Conservation (phyloP, 495 filamentous ascomycete genomes). For the Staphylotrichum longicolle region DNA sequence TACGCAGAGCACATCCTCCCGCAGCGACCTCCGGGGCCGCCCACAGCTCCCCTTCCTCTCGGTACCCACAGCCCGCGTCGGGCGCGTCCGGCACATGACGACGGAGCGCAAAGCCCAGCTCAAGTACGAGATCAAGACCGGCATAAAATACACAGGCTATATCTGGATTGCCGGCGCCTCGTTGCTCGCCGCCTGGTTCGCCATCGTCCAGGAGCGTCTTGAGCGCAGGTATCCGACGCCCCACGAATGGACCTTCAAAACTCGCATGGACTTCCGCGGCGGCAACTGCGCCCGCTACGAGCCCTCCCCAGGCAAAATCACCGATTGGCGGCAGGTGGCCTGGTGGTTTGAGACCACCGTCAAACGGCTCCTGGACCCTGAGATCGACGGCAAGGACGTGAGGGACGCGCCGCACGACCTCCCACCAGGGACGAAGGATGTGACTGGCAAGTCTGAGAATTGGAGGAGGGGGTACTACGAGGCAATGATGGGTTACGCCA, state of each 20-base stretch:
- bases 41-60: slow-evolving; percentile 79
- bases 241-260: slow-evolving; percentile 66
- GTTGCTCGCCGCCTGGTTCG: slow-evolving; percentile 53
- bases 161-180: slow-evolving; percentile 56
- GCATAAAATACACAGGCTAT: slow-evolving; percentile 56
- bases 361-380: slow-evolving; percentile 59
- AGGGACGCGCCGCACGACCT: slow-evolving; percentile 36
- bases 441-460: slow-evolving; percentile 68
- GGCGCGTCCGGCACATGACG: slow-evolving; percentile 68
- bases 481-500: slow-evolving; percentile 69
- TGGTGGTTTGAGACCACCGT: slow-evolving; percentile 55
- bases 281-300: slow-evolving; percentile 57
- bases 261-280: slow-evolving; percentile 58
- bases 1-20: slow-evolving; percentile 27
- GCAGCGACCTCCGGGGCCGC: slow-evolving; percentile 39
- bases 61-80: slow-evolving; percentile 41
- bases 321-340: slow-evolving; percentile 65
- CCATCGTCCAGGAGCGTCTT: slow-evolving; percentile 63
- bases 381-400: slow-evolving; percentile 65
- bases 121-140: slow-evolving; percentile 59
- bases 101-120: slow-evolving; percentile 69
- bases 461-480: slow-evolving; percentile 85
- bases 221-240: slow-evolving; percentile 74
- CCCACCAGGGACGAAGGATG: slow-evolving; percentile 50
- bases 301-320: slow-evolving; percentile 46